Conservation (phyloP, 2,329 filamentous ascomycete species). For the Calonectria henricotiae region DNA sequence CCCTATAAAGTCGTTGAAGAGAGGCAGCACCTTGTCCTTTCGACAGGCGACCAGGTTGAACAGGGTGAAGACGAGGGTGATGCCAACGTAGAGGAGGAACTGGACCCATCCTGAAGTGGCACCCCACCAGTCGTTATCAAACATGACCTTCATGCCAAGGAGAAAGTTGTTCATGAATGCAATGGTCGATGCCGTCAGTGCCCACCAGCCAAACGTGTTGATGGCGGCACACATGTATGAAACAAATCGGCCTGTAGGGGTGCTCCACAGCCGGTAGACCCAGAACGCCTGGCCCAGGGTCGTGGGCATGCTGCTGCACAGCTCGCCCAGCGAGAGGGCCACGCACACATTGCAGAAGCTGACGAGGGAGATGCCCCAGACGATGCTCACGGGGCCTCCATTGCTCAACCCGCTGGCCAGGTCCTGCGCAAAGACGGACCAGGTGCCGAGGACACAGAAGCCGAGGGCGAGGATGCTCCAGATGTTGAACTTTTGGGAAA, state of each 20-base stretch:
- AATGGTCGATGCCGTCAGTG: constrained; percentile 69
- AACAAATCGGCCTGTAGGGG: constrained; percentile 63
- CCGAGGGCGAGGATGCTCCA: constrained; percentile 72
- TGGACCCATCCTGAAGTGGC: constrained; percentile 65
- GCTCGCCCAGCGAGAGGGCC: constrained; percentile 70
- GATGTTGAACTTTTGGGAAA: constrained; percentile 66
- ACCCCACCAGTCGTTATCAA: constrained; percentile 65
- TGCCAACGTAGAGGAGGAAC: constrained; percentile 71
- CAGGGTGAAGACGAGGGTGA: constrained; percentile 65
- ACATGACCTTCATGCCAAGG: constrained; percentile 71
- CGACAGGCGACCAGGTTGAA: constrained; percentile 70
- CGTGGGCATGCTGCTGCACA: constrained; percentile 73
- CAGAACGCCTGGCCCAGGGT: constrained; percentile 74
- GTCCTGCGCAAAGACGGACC: constrained; percentile 70
- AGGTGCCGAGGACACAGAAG: constrained; percentile 73
- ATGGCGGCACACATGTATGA: constrained; percentile 74
- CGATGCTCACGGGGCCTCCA: constrained; percentile 68
- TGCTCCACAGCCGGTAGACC: constrained; percentile 59
- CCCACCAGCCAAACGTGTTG: constrained; percentile 75
- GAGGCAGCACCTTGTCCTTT: constrained; percentile 58
- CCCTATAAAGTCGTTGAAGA: constrained; percentile 72
- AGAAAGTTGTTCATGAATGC: constrained; percentile 74
- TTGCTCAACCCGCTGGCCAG: constrained; percentile 66
- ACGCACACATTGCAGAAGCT: constrained; percentile 69
- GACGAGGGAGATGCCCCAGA: constrained; percentile 71